Base-by-base conservation (phyloP, 805 yeast genomes). In the Candida andamanensis region DNA sequence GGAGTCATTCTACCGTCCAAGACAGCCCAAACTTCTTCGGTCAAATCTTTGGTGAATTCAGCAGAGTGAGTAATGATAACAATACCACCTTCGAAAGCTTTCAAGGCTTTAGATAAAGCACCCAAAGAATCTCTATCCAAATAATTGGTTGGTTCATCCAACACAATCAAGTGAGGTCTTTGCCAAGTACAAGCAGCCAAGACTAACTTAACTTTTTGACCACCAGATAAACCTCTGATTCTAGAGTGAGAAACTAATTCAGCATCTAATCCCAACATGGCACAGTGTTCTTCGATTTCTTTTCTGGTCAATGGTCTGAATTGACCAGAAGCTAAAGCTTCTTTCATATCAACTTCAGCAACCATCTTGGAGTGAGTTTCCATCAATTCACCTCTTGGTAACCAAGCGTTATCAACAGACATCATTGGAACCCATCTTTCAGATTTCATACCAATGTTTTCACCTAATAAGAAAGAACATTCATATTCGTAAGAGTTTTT, bases 281-380 rank as follows among this genome's bases (percentile, higher is more conserved):
- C 78, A 78, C 98, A 92, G 77, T 92, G 98, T 60, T 79, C 82
- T 82, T 92, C 98, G 60, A 92, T 92, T 77, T 92, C 98, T 81
- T 92, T 92, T 83, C 98, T 89, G 71, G 97, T 92, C 70, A 92
- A 84, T 44, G 98, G 92, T 76, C 99, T 87, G 95, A 92, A 92
- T 79, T 92, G 98, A 78, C 98, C 99, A 57, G 97, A 90, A 63
- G 97, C 97, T 66, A 92, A 81, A 70, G 99, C 98, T 78, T 90
- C 99, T 84, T 92, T 92, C 98, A 92, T 90, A 73, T 94, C 99
- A 66, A 92, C 97, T 79, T 94, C 98, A 68, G 97, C 97, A 72
- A 94, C 97, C 80, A 89, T 68, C 87, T 92, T 92, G 65, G 96
- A 73, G 79, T 92, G 98, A 39, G 70, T 60, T 55, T 96, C 85